phyloP scores from a whole-genome alignment of 805 yeast species.

The Yueomyces sp. region DNA sequence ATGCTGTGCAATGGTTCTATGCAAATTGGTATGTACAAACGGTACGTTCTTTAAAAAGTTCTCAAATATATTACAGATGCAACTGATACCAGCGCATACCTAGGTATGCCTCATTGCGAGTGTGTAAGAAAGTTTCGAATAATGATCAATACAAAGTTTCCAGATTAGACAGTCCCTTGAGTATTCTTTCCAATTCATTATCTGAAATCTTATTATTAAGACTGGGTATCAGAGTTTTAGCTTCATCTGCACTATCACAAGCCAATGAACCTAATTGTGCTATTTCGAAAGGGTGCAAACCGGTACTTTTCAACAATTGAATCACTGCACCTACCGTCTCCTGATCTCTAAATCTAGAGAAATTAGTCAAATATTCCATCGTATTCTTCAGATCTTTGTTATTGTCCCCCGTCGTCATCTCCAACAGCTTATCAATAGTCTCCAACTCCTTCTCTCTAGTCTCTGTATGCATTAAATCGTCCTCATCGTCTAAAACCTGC shows the following conservation, averaged over 20 bases:
- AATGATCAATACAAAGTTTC: conserved; percentile 29
- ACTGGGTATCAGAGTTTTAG: conserved; percentile 86
- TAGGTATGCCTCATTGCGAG: too few species aligned
- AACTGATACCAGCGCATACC: too few species aligned
- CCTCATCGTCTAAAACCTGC: conserved; percentile 13
- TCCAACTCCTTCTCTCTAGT: conserved; percentile 31
- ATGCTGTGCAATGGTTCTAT: too few species aligned
- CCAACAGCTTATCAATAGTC: conserved; percentile 19
- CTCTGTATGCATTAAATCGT: conserved; percentile 31
- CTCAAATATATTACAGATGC: too few species aligned
- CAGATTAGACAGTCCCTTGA: conserved; percentile 71
- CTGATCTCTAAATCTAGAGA: conserved; percentile 83
- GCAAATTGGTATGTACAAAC: too few species aligned
- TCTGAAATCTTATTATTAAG: conserved; percentile 69
- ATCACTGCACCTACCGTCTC: conserved; percentile 92
- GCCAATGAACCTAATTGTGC: conserved; percentile 82
- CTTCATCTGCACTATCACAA: conserved; percentile 96
- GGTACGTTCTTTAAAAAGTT: too few species aligned
- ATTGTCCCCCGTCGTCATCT: conserved; percentile 44
- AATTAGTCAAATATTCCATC: conserved; percentile 69
- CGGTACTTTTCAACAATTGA: conserved; percentile 58
- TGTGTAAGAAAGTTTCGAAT: too few species aligned
- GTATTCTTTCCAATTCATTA: conserved; percentile 71
- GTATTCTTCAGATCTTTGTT: conserved; percentile 87
- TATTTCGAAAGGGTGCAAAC: conserved; percentile 86